Conservation (phyloP, 306 rosid genomes). For the Canavalia ensiformis region DNA sequence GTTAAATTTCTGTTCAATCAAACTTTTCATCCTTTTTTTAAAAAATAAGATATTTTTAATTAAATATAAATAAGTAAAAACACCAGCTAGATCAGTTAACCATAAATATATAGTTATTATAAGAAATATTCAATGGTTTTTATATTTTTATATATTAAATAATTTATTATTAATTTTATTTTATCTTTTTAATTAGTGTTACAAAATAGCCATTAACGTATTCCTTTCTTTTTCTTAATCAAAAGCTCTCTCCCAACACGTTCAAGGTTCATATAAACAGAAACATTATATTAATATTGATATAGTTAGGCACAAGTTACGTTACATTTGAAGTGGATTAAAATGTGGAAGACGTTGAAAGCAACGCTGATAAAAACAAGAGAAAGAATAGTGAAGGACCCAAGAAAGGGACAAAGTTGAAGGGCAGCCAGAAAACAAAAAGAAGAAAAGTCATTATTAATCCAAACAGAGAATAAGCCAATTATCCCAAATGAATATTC, state of each 20-base stretch:
- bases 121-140: not conserved
- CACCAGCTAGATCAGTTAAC: too few relatives aligned
- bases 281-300: not conserved
- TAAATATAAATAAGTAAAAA: too few relatives aligned
- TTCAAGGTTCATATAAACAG: not conserved
- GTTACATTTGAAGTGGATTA: not conserved
- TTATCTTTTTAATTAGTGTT: not conserved
- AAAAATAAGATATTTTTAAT: too few relatives aligned
- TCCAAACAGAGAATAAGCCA: constrained; percentile 26
- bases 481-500: constrained; percentile 38
- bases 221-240: not conserved
- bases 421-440: constrained; percentile 56
- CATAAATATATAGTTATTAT: too few relatives aligned
- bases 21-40: not conserved
- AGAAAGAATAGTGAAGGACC: constrained; percentile 20
- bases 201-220: not conserved
- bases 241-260: not conserved
- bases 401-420: constrained; percentile 50
- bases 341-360: constrained; percentile 38
- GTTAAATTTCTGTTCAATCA: not conserved
- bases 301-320: not conserved
- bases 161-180: not conserved
- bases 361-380: constrained; percentile 39
- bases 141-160: not conserved
- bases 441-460: not conserved